Base-by-base conservation (phyloP, 2,329 filamentous ascomycete species). In the Sphaerulina vaccinii region DNA sequence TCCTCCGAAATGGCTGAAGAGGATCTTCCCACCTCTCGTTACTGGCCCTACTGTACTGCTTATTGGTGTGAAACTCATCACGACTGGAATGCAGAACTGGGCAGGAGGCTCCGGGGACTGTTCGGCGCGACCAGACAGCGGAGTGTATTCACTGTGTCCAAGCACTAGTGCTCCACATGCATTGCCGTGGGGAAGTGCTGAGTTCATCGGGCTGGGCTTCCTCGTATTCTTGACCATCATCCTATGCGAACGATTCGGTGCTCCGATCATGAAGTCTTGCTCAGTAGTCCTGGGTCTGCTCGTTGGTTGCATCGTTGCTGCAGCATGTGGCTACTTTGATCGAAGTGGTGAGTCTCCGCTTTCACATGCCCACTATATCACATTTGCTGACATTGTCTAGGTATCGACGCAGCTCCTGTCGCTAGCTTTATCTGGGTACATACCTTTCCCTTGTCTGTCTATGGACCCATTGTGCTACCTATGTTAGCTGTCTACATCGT, bases 181-280 rank as follows among this genome's bases (percentile, higher is more conserved):
- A 11, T 75, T 92, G 1, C 84, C 74, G 0, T 93, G 89, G 89
- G 89, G 87, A 3, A 84, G 83, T 32, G 81, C 88, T 1, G 85
- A 93, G 69, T 90, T 86, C 60, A 81, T 93, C 4, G 88, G 83
- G 0, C 79, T 93, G 1, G 88, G 88, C 0, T 91, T 93, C 72
- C 83, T 83, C 38, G 88, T 91, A 3, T 92, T 92, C 65, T 61
- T 86, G 38, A 87, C 85, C 22, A 92, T 93, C 65, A 85, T 93
- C 54, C 66, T 92, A 10, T 88, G 86, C 66, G 88, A 93, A 69
- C 81, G 87, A 9, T 90, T 91, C 61, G 89, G 89, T 1, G 80
- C 87, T 0, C 88, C 89, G 0, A 86, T 93, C 59, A 91, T 93
- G 86, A 91, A 91, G 67, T 88, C 84, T 2, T 86, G 83, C 6